Base-by-base conservation (phyloP, 768 basidiomycete genomes). In the Cystobasidium ongulense region DNA sequence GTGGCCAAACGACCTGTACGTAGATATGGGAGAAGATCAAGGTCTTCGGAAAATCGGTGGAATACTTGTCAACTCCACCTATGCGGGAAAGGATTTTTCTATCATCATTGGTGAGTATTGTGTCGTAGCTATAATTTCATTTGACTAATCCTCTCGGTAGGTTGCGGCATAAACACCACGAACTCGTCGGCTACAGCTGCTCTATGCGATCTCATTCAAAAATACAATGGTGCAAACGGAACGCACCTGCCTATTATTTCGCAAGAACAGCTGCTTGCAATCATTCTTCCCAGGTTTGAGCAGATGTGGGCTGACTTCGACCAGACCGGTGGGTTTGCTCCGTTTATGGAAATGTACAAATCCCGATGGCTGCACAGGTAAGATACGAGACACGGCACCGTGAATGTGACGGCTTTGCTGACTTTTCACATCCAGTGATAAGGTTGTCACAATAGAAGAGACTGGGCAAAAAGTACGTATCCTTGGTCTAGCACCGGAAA, bases 1-100 rank as follows among this genome's bases (percentile, higher is more conserved):
- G 81, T 98, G 96, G 96, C 96, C 95, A 23, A 98, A 98, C 78
- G 96, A 98, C 77, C 83, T 99, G 2, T 97, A 97, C 78, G 89
- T 88, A 1, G 84, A 87, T 46, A 77, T 80, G 8, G 38, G 82
- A 1, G 83, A 80, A 1, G 83, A 82, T 3, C 76, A 76, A 11
- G 77, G 78, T 4, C 80, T 86, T 76, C 81, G 85, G 81, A 98
- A 99, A 81, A 82, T 97, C 39, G 95, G 95, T 0, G 95, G 96
- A 0, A 88, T 97, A 21, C 82, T 98, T 27, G 91, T 99, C 38
- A 95, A 89, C 77, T 91, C 91, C 31, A 89, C 86, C 77, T 92
- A 93, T 75, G 82, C 84, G n/a, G 86, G 86, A 0, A 88, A 87
- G 0, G 84, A 85, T 27, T 89, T 89, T 35, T 87, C 90, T 68